phyloP scores from a whole-genome alignment of 208 protist genomes.

The Acanthamoeba healyi region DNA sequence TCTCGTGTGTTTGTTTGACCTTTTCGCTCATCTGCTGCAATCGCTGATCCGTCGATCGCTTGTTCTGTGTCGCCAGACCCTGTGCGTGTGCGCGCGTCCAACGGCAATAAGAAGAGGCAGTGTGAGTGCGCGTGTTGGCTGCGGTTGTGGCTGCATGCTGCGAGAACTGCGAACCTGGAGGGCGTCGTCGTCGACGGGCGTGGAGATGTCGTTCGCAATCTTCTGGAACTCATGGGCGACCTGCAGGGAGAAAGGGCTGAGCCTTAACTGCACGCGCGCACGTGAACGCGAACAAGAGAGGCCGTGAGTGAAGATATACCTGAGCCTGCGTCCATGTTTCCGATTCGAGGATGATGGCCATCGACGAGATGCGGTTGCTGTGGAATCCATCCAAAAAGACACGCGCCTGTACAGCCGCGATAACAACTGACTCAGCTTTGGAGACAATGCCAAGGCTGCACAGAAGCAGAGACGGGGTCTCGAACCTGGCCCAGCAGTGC shows the following conservation, averaged over 20 bases:
- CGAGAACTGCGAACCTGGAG: not conserved
- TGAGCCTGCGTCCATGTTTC: slow-evolving; percentile 67
- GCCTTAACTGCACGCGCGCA: not conserved
- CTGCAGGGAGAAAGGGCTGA: not conserved
- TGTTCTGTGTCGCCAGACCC: not conserved
- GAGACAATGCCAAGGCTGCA: not conserved
- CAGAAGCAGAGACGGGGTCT: not conserved
- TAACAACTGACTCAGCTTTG: not conserved
- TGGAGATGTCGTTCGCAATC: slow-evolving; percentile 16
- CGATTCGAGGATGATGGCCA: slow-evolving; percentile 69
- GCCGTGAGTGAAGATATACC: not conserved
- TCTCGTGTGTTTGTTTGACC: not conserved
- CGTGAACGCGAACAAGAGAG: no score
- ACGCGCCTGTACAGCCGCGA: not conserved
- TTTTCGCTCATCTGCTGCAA: slow-evolving; percentile 40
- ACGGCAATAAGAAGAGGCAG: no score
- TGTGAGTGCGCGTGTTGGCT: not conserved
- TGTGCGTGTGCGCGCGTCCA: not conserved
- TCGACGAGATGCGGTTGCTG: slow-evolving; percentile 48
- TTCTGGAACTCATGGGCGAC: slow-evolving; percentile 74
- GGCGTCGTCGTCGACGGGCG: not conserved
- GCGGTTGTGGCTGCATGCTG: not conserved
- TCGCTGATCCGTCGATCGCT: slow-evolving; percentile 1
- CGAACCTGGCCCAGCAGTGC: slow-evolving; percentile 26
- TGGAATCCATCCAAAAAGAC: slow-evolving; percentile 69